Evolutionary conservation across 108 stramenopile species (phyloP).

Genomic region (Parietichytrium sp.): DNA sequence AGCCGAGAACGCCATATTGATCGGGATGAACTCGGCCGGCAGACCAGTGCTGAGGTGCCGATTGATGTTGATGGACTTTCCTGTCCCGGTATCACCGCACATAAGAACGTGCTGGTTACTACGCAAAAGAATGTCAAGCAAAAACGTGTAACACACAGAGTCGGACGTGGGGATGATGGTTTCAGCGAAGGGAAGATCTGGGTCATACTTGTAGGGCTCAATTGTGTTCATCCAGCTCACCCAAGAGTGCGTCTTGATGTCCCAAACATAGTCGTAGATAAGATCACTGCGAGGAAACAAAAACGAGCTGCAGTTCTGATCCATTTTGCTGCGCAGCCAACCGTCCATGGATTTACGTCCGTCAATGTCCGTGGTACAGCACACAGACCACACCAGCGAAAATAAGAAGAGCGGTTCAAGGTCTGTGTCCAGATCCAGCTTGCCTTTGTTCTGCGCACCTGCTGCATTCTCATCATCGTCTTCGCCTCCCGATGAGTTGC

Average conservation of each 20-base stretch:
- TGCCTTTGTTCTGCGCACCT: neutral
- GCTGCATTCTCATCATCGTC: conserved; percentile 51
- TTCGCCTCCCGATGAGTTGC: conserved; percentile 23
- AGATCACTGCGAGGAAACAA: conserved; percentile 46
- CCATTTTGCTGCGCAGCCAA: conserved; percentile 46
- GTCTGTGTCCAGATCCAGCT: conserved; percentile 20
- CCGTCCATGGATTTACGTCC: conserved; percentile 2
- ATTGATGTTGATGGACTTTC: conserved; percentile 69
- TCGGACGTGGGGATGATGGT: conserved; percentile 65
- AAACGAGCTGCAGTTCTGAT: conserved; percentile 6
- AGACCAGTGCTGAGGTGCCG: conserved; percentile 47
- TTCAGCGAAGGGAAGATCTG: conserved; percentile 47
- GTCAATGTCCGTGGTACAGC: conserved; percentile 30
- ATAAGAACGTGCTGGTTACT: conserved; percentile 64
- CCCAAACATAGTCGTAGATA: conserved; percentile 60
- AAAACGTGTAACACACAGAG: conserved; percentile 61
- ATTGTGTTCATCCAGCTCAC: conserved; percentile 62
- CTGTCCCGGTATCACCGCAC: conserved; percentile 67
- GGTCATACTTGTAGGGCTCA: conserved; percentile 54
- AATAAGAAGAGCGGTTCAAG: conserved; percentile 62
- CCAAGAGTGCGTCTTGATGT: conserved; percentile 49
- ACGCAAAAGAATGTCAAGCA: conserved; percentile 58
- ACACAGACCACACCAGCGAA: conserved; percentile 57
- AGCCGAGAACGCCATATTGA: conserved; percentile 63
- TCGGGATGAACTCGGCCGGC: conserved; percentile 45